Base-by-base conservation (phyloP, 2,329 filamentous ascomycete species). In the Cladosporium sp. region DNA sequence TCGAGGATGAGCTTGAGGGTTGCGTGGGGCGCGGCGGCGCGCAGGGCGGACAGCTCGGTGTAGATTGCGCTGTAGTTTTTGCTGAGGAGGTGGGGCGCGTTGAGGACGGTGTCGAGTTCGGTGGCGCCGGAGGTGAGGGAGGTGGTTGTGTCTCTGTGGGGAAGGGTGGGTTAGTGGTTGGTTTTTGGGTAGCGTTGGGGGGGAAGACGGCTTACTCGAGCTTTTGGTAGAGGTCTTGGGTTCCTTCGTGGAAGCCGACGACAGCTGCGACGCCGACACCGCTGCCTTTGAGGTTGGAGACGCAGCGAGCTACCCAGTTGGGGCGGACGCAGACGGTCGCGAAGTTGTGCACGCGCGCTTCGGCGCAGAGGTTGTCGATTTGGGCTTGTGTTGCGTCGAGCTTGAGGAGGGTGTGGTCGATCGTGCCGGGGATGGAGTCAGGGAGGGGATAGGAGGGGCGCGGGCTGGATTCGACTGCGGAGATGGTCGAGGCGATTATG, bases 21-120 rank as follows among this genome's bases (percentile, higher is more conserved):
- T 2, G 71, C 63, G 0, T 68, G 69, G 5, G 64, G 57, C 33
- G 71, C 75, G 18, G 75, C 72, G 3, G 69, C 67, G 13, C 80
- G 74, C 32, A 83, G 73, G 6, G 74, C 72, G 11, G 71, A 68
- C 31, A 83, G 69, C 60, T 83, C 79, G 16, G 68, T 66, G 66
- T 77, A 81, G 44, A 82, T 75, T 10, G 70, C 66, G 6, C 61
- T 66, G 63, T 79, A 82, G 22, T 73, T 43, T 11, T 50, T 41
- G 8, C 57, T 46, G 33, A 65, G 55, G 16, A 83, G 68, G 3
- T 74, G 66, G 2, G 69, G 68, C 59, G 77, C 76, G 52, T 83
- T 82, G 45, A 83, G 69, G 2, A 84, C 81, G 62, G 82, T 74
- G 61, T 83, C 80, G 33, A 83, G 71, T 62, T 84, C 81, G 1